phyloP scores from a whole-genome alignment of 1,284 basidiomycete species.

The Thelephora terrestris region DNA sequence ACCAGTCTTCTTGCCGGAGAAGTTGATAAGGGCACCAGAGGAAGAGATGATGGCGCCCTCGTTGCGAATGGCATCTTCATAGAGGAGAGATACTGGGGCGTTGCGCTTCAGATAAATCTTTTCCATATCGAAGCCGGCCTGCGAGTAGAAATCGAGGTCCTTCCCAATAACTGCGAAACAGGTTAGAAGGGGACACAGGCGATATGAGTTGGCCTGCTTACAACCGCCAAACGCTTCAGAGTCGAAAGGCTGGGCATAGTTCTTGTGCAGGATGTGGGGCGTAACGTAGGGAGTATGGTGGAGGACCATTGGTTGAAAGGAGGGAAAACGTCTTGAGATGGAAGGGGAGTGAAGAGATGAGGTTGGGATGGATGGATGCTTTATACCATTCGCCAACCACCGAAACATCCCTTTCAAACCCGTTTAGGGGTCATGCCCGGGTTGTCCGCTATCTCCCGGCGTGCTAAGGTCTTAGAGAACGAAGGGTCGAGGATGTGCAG shows the following conservation, averaged over 20 bases:
- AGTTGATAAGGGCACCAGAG: conserved; percentile 97
- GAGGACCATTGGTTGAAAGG: conserved; percentile 35
- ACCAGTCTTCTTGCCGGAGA: conserved; percentile 99
- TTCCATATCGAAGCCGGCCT: conserved; percentile 98
- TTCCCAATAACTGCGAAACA: conserved; percentile 67
- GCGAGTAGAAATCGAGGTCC: conserved; percentile 96
- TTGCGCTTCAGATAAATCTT: conserved; percentile 88
- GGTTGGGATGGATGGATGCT: no score
- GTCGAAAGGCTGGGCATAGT: conserved; percentile 67
- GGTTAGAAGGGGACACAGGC: conserved; percentile 4
- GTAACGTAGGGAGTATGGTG: conserved; percentile 73
- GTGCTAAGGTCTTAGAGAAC: no score
- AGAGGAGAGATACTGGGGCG: conserved; percentile 88
- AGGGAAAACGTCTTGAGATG: conserved; percentile 9
- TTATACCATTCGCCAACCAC: no score
- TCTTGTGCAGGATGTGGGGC: conserved; percentile 74
- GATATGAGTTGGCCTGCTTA: conserved; percentile 26
- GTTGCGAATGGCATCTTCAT: conserved; percentile 97
- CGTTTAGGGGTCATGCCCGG: no score
- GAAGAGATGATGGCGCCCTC: conserved; percentile 97
- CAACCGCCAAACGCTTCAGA: conserved; percentile 48
- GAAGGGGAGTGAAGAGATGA: background rate
- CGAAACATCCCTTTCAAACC: no score
- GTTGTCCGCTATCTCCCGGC: no score
- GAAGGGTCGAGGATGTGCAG: no score